Evolutionary conservation across 495 filamentous ascomycete genomes (phyloP).

Genomic region (Penicillium antarcticum): DNA sequence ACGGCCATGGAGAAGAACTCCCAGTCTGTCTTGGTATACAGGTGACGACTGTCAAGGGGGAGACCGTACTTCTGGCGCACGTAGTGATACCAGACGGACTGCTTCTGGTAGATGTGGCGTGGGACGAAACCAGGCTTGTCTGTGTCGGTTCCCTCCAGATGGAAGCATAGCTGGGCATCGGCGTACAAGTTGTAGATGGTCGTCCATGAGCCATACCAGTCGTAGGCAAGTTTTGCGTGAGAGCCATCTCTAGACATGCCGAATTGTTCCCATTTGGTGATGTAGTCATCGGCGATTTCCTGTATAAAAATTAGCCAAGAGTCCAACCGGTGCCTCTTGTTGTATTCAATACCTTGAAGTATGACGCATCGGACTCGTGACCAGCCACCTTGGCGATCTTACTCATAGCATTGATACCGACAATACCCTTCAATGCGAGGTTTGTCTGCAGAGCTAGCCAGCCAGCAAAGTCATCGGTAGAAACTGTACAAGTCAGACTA

Average conservation of each 20-base stretch:
- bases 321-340: not conserved
- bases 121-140: conserved; percentile 56
- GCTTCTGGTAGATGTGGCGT: conserved; percentile 72
- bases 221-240: conserved; percentile 87
- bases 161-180: conserved; percentile 79
- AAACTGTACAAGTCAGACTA: conserved; percentile 40
- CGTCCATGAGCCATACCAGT: conserved; percentile 95
- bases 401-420: conserved; percentile 93
- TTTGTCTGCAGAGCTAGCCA: conserved; percentile 93
- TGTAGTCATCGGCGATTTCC: conserved; percentile 71
- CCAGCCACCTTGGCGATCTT: conserved; percentile 71
- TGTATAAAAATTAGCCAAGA: conserved; percentile 11
- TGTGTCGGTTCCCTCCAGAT: conserved; percentile 49
- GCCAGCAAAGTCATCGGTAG: conserved; percentile 94
- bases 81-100: conserved; percentile 81
- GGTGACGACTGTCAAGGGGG: conserved; percentile 81
- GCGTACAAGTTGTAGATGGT: conserved; percentile 90
- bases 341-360: conserved; percentile 55
- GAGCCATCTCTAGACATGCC: conserved; percentile 77
- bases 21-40: conserved; percentile 92
- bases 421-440: conserved; percentile 86
- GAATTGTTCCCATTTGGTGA: conserved; percentile 78
- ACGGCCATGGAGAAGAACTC: conserved; percentile 87
- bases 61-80: conserved; percentile 81
- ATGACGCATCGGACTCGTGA: conserved; percentile 59